Conservation (phyloP, 2,329 filamentous ascomycete species). For the Nemania sp. region DNA sequence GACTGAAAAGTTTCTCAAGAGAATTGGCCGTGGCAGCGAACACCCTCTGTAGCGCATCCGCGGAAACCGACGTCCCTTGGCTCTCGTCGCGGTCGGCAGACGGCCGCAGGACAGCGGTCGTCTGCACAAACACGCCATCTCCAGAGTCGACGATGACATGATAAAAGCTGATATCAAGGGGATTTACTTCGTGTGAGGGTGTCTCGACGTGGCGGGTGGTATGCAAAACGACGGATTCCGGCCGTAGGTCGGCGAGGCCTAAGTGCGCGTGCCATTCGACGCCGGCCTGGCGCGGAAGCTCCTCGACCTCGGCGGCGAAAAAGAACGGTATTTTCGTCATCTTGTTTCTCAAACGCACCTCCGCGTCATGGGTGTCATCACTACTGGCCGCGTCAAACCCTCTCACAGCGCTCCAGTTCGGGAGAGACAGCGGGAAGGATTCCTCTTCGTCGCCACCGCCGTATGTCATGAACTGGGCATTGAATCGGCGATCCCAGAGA, state of each 20-base stretch:
- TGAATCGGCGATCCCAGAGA: constrained; percentile 70
- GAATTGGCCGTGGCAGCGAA: constrained; percentile 18
- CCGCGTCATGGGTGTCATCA: constrained; percentile 43
- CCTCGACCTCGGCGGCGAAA: constrained; percentile 75
- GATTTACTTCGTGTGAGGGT: background rate
- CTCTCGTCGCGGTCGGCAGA: background rate
- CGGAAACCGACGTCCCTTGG: background rate
- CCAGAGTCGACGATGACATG: constrained; percentile 33
- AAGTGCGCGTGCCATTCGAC: constrained; percentile 84
- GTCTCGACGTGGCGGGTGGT: constrained; percentile 1
- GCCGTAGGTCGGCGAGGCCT: constrained; percentile 53
- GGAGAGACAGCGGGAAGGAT: constrained; percentile 44
- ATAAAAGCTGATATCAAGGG: constrained; percentile 29
- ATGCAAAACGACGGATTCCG: constrained; percentile 33
- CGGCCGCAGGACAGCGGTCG: constrained; percentile 17
- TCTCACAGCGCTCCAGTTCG: constrained; percentile 55
- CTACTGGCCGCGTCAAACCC: constrained; percentile 45
- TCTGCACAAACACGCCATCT: constrained; percentile 35
- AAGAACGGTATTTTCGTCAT: constrained; percentile 61
- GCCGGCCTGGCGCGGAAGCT: constrained; percentile 72
- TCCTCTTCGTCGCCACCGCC: constrained; percentile 34
- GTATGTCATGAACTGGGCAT: constrained; percentile 53
- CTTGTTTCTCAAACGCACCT: constrained; percentile 30
- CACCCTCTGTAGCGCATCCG: constrained; percentile 11
- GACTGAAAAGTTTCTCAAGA: constrained; percentile 13